phyloP scores from a whole-genome alignment of 192 early-diverging fungal genomes.

The Coemansia sp. region DNA sequence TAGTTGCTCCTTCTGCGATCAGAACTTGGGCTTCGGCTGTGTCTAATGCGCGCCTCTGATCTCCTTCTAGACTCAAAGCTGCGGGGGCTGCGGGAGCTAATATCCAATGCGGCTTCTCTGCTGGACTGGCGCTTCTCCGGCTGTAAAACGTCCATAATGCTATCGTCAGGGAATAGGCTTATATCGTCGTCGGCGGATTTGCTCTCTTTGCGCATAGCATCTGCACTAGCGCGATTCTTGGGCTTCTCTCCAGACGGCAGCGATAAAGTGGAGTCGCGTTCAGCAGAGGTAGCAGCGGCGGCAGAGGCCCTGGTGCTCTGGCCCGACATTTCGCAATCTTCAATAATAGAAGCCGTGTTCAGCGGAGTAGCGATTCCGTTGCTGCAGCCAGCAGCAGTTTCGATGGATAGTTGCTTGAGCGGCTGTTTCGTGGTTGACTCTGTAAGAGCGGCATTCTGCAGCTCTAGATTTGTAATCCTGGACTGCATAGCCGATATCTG shows the following conservation, averaged over 20 bases:
- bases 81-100: background rate
- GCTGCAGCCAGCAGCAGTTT: background rate
- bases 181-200: background rate
- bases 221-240: background rate
- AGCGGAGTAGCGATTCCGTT: background rate
- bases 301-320: background rate
- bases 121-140: background rate
- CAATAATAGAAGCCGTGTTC: background rate
- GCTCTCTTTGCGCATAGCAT: background rate
- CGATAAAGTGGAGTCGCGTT: too few species aligned
- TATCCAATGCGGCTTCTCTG: background rate
- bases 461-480: background rate
- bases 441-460: background rate
- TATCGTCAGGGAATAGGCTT: background rate
- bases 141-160: conserved; percentile 1
- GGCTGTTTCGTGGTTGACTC: background rate
- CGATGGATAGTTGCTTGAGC: background rate
- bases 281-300: background rate
- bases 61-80: background rate
- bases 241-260: background rate
- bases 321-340: background rate
- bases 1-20: background rate
- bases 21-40: background rate
- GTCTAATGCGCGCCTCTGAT: background rate
- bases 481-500: conserved; percentile 3